Conservation (phyloP, 352 stramenopile species). For the Globisporangium viniferum region DNA sequence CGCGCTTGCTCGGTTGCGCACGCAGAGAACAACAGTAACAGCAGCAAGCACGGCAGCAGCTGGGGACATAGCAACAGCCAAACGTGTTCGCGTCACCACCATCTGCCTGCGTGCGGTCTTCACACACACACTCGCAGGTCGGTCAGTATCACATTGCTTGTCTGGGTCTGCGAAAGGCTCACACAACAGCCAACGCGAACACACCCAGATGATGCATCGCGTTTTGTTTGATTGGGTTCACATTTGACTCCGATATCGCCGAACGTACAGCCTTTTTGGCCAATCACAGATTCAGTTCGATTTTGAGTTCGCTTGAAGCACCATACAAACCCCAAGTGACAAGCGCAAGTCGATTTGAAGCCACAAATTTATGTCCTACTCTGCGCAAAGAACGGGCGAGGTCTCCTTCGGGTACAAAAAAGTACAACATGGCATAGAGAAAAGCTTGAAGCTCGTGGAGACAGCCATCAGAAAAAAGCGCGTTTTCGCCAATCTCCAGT, state of each 20-base stretch:
- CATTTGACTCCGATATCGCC: constrained; percentile 1
- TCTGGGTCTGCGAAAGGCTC: not conserved
- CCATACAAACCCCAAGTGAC: not conserved
- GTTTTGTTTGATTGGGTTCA: constrained; percentile 5
- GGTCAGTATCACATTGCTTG: constrained; percentile 2
- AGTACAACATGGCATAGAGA: not conserved
- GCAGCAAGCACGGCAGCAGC: not conserved
- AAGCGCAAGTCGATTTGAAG: not conserved
- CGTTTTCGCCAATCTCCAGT: not conserved
- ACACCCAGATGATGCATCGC: not conserved
- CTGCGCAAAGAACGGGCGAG: not conserved
- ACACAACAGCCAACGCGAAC: not conserved
- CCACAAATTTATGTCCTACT: constrained; percentile 7
- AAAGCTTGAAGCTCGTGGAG: constrained; percentile 2
- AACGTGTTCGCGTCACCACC: not conserved
- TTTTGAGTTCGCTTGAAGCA: not conserved
- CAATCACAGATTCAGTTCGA: constrained; percentile 8
- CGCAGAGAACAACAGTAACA: not conserved
- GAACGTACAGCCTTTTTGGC: not conserved
- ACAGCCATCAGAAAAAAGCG: not conserved
- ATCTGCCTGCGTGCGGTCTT: not conserved
- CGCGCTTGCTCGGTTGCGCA: not conserved
- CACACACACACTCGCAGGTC: not conserved
- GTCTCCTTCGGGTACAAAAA: constrained; percentile 1
- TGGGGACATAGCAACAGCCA: not conserved